Evolutionary conservation across 116 monocot species (phyloP), one percentile per base, ranked within the genome.

Genomic region (Cymodocea nodosa): DNA sequence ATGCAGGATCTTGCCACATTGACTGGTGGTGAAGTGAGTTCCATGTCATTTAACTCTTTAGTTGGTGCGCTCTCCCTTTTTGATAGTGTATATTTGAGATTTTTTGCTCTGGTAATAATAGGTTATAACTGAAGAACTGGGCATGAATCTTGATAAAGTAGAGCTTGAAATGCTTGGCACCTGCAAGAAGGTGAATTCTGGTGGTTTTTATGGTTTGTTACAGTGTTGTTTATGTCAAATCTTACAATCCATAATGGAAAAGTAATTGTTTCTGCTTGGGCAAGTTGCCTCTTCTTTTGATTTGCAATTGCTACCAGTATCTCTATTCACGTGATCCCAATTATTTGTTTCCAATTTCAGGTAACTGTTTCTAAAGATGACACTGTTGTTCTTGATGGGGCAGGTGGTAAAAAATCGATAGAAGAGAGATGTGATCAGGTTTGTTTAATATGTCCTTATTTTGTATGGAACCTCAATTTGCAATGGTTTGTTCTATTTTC

Each of bases 311-410:
- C 5, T 40, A 40, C 30, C 30, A 30, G 30, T 30, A 10, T 40
- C 40, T 40, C 40, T 40, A 40, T 4, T 40, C 6, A 40, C 5
- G 40, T 8, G 40, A 4, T 40, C 5, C 15, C 13, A 25, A 15
- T 60, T 9, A 12, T 15, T 25, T 48, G 6, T 50, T n/a, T 56
- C 15, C 20, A 40, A n/a, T 60, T 78, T 11, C 75, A 91, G 91
- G 87, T 80, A 34, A 91, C 91, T 54, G 64, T 91, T 51, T 87
- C 91, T 34, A 84, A 91, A 78, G 91, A 91, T 70, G 84, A 91
- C 66, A 86, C 87, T 48, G 82, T 91, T 58, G 63, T 91, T 69
- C 91, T 91, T 79, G 84, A 86, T 71, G 91, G 91, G 4, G 83
- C 77, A 52, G 91, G 91, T 62, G 91, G 86, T 66, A 86, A 84